Conservation (phyloP, 2,329 filamentous ascomycete species). For the Phialophora tarda region DNA sequence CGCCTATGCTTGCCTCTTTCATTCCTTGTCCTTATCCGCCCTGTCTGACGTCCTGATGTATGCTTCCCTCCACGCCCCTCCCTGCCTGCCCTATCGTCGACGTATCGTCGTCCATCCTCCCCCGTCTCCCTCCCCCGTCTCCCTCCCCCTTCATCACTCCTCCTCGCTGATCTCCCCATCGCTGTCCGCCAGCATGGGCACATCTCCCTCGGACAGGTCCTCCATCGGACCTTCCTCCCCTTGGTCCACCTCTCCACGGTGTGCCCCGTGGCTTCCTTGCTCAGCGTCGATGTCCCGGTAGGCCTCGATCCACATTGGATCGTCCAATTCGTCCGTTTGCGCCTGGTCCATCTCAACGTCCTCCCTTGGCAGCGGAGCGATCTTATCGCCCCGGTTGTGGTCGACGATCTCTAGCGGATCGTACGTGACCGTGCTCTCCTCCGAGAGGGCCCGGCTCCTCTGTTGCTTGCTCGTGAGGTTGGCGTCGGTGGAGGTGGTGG, state of each 20-base stretch:
- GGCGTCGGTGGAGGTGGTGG: background rate
- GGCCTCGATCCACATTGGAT: background rate
- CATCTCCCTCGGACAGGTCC: background rate
- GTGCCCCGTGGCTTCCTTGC: too few species aligned
- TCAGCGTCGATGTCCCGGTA: background rate
- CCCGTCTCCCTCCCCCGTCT: background rate
- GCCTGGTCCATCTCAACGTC: background rate
- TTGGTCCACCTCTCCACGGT: background rate
- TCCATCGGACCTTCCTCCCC: background rate
- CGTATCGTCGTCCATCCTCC: background rate
- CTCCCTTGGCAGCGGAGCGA: background rate
- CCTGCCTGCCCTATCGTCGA: too few species aligned
- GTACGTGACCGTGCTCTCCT: background rate
- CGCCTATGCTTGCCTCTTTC: too few species aligned
- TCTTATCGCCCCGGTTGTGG: background rate
- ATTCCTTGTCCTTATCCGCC: too few species aligned
- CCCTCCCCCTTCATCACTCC: conserved; percentile 2
- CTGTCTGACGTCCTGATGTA: too few species aligned
- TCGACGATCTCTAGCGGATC: background rate
- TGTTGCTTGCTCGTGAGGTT: background rate
- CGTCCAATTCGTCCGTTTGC: background rate
- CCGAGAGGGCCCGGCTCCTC: background rate
- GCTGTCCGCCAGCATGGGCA: background rate
- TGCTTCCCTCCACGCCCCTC: too few species aligned
- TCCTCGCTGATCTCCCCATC: conserved; percentile 17